These are phyloP conservation scores for Pythium guiyangense DNA, from an alignment of 352 stramenopile species.

Conservation along the genomic window DNA sequence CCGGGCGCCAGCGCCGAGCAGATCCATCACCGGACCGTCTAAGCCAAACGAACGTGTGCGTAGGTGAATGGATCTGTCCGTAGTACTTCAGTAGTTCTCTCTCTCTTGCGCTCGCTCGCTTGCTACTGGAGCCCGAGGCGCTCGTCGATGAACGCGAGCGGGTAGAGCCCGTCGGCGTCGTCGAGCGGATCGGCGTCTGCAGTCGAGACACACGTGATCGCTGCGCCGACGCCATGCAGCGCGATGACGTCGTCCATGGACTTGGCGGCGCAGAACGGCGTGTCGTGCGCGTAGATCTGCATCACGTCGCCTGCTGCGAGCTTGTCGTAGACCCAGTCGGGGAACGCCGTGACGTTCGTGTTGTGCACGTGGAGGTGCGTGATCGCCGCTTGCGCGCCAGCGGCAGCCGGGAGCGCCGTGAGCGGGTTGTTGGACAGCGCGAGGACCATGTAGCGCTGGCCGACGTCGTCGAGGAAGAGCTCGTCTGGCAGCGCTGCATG, in stretches of 20 bases:
- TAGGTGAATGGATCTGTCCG: background rate
- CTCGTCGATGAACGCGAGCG: slow-evolving; percentile 12
- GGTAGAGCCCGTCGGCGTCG: slow-evolving; percentile 13
- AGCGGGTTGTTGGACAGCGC: slow-evolving; percentile 27
- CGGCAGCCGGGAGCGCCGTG: slow-evolving; percentile 11
- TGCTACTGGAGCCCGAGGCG: background rate
- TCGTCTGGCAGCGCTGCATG: slow-evolving; percentile 14
- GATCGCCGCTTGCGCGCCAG: slow-evolving; percentile 6
- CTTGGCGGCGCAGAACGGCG: slow-evolving; percentile 22
- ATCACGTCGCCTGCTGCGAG: slow-evolving; percentile 15
- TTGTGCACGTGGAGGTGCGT: slow-evolving; percentile 24
- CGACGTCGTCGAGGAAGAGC: slow-evolving; percentile 3
- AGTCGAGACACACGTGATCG: slow-evolving; percentile 6
- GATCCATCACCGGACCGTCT: slow-evolving; percentile 2
- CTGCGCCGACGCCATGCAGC: background rate
- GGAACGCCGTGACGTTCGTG: slow-evolving; percentile 21
- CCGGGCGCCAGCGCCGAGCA: background rate
- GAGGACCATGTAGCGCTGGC: slow-evolving; percentile 22
- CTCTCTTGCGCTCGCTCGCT: too few species aligned
- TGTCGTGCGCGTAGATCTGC: slow-evolving; percentile 22
- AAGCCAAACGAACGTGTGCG: background rate
- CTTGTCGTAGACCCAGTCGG: slow-evolving; percentile 22
- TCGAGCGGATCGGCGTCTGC: slow-evolving; percentile 6
- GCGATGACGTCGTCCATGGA: background rate
- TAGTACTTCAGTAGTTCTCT: background rate